phyloP scores from a whole-genome alignment of 306 rosid species.

The Clitoria ternatea region DNA sequence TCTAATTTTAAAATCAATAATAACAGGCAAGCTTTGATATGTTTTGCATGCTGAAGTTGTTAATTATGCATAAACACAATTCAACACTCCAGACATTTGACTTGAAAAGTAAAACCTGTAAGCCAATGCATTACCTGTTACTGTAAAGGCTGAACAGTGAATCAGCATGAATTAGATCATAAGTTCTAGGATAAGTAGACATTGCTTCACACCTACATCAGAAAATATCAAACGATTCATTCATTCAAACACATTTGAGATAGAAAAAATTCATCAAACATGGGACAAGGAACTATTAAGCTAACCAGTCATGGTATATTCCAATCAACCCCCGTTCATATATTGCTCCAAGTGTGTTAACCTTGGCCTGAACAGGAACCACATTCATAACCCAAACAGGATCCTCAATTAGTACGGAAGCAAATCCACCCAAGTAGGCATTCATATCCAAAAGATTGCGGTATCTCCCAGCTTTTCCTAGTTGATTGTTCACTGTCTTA shows the following conservation, averaged over 20 bases:
- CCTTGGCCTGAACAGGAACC: slow-evolving; percentile 60
- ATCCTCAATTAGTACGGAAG: slow-evolving; percentile 50
- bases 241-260: not conserved
- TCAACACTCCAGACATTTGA: not conserved
- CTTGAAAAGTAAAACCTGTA: not conserved
- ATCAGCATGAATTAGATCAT: slow-evolving; percentile 82
- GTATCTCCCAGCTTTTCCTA: slow-evolving; percentile 56
- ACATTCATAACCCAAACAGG: slow-evolving; percentile 96
- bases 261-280: not conserved
- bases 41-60: not conserved
- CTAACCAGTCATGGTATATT: slow-evolving; percentile 79
- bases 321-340: slow-evolving; percentile 84
- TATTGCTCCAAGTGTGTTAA: slow-evolving; percentile 71
- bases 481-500: slow-evolving; percentile 46
- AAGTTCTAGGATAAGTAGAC: slow-evolving; percentile 95
- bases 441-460: slow-evolving; percentile 86
- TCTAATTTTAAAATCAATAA: not conserved
- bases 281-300: not conserved
- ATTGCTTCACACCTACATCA: slow-evolving; percentile 78
- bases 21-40: not conserved
- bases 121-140: slow-evolving; percentile 43
- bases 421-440: slow-evolving; percentile 79
- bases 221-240: not conserved
- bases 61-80: not conserved
- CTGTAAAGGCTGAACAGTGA: slow-evolving; percentile 66